Conservation (phyloP, 352 stramenopile genomes). For the Pythium oligandrum region DNA sequence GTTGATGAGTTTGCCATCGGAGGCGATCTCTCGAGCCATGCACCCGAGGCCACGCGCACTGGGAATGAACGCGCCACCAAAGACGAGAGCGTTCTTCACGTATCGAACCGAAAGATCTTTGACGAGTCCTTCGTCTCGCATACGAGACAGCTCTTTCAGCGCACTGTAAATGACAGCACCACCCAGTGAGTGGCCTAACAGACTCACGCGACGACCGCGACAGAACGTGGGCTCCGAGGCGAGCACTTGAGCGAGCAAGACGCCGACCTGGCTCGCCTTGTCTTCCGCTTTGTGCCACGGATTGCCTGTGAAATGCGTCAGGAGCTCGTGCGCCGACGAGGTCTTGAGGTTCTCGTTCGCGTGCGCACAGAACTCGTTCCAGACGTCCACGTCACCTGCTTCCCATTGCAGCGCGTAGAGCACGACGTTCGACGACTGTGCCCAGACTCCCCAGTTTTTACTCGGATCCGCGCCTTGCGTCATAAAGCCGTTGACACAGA, state of each 20-base stretch:
- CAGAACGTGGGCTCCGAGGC: conserved; percentile 41
- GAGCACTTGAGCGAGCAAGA: conserved; percentile 65
- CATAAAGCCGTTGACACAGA: conserved; percentile 88
- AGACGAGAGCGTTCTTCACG: conserved; percentile 56
- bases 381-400: conserved; percentile 59
- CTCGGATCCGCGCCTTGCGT: conserved; percentile 64
- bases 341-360: conserved; percentile 56
- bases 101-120: conserved; percentile 9
- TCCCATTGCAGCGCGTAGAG: conserved; percentile 80
- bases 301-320: conserved; percentile 76
- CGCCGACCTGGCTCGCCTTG: conserved; percentile 73
- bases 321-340: conserved; percentile 35
- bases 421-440: conserved; percentile 18
- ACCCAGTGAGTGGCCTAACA: conserved; percentile 79
- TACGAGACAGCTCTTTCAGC: conserved; percentile 59
- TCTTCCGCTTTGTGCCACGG: conserved; percentile 82
- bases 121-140: conserved; percentile 19
- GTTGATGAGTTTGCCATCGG: conserved; percentile 59
- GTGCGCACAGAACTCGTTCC: conserved; percentile 78
- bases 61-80: conserved; percentile 65
- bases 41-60: conserved; percentile 26
- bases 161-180: conserved; percentile 67
- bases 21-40: conserved; percentile 32
- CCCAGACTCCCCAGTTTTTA: conserved; percentile 62
- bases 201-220: conserved; percentile 47